Conservation (phyloP, 139 green algal species). For the Coccomyxa sp. region DNA sequence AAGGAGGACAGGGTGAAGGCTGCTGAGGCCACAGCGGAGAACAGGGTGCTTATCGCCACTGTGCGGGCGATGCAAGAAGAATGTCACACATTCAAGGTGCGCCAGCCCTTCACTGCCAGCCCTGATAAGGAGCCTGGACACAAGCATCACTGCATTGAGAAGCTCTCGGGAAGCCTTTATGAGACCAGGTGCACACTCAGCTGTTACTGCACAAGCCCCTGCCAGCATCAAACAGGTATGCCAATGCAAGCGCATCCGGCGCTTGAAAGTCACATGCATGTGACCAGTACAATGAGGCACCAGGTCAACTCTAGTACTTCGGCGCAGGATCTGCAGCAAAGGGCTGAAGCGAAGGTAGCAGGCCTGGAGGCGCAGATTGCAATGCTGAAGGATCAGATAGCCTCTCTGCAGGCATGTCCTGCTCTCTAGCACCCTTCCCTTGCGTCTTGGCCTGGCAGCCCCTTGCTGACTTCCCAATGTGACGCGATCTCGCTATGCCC, state of each 20-base stretch:
- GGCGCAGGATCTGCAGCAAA: neutral
- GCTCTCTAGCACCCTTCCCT: too few species aligned
- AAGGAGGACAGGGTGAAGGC: neutral
- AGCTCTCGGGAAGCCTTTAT: neutral
- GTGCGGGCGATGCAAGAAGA: conserved; percentile 17
- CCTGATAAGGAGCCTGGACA: neutral
- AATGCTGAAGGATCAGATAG: conserved; percentile 3
- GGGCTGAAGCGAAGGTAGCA: neutral
- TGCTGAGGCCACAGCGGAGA: conserved; percentile 17
- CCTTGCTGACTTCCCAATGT: neutral
- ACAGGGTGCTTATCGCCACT: conserved; percentile 14
- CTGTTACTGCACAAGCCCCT: neutral
- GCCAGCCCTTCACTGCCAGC: neutral
- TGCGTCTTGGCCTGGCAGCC: neutral
- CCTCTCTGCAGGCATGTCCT: neutral
- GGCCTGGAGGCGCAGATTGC: conserved; percentile 15
- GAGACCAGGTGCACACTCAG: too few species aligned
- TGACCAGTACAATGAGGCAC: neutral
- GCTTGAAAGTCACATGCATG: neutral
- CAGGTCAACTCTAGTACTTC: neutral
- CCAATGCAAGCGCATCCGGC: neutral
- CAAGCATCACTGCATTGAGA: neutral
- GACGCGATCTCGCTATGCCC: neutral
- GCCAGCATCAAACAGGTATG: neutral
- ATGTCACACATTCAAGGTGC: conserved; percentile 5